Conservation (phyloP, 139 green algal species). For the Tetraselmis striata region DNA sequence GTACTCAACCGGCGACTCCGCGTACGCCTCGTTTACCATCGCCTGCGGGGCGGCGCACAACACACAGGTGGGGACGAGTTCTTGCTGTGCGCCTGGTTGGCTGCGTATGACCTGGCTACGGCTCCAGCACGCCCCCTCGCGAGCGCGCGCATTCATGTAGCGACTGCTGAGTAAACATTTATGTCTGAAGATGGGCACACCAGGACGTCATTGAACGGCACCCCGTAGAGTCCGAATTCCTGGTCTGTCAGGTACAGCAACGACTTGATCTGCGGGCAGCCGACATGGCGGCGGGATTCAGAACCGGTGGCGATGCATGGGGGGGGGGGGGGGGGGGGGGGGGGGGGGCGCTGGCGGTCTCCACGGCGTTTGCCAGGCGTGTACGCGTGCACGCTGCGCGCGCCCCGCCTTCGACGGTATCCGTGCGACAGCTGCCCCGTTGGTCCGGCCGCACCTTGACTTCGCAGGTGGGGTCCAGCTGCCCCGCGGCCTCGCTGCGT, state of each 20-base stretch:
- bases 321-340: too few relatives aligned
- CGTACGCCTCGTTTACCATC: background rate
- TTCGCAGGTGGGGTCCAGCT: background rate
- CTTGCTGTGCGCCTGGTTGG: too few relatives aligned
- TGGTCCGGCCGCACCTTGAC: background rate
- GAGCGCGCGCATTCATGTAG: too few relatives aligned
- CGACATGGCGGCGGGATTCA: background rate
- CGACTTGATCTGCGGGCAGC: background rate
- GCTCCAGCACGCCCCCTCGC: too few relatives aligned
- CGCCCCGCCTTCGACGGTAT: background rate
- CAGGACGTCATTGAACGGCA: background rate
- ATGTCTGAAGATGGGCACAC: too few relatives aligned
- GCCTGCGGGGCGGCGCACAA: too few relatives aligned
- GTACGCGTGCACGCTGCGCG: too few relatives aligned
- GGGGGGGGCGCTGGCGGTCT: too few relatives aligned
- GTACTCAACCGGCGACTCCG: background rate
- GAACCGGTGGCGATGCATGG: background rate
- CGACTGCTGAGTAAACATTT: too few relatives aligned
- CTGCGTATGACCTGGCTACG: too few relatives aligned
- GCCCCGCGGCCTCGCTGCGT: background rate
- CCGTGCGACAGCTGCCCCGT: background rate
- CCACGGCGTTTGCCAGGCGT: too few relatives aligned
- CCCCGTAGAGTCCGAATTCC: background rate
- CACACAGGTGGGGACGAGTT: too few relatives aligned
- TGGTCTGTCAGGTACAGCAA: background rate